Base-by-base conservation (phyloP, 2,329 filamentous ascomycete species). In the Dothideomycetes sp. region DNA sequence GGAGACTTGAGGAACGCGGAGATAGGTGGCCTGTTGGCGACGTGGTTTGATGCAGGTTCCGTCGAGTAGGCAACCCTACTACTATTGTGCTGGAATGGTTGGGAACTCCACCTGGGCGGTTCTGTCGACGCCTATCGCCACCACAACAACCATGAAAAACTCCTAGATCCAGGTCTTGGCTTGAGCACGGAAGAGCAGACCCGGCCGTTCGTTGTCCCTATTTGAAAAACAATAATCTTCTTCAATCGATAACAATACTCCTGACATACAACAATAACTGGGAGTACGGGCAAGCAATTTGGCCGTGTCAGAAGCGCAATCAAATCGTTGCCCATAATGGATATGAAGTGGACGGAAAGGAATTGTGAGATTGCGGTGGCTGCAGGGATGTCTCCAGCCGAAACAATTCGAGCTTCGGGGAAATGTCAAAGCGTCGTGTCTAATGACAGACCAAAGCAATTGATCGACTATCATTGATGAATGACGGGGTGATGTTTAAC, bases 291-390 rank as follows among this genome's bases (percentile, higher is more conserved):
- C n/a, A n/a, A 30, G 24, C 24, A 20, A 34, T 42, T 23, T 36
- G 40, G 19, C 19, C 29, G 31, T 9, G 29, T 31, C n/a, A 36
- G 23, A 18, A 30, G 24, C 18, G 27, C 32, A 34, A 42, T 31
- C 31, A 34, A 35, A 42, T 42, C 32, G 40, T 41, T 41, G 23
- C 38, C 34, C 16, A 29, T 41, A 41, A 41, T 29, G 31, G 32
- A 41, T 29, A 41, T 16, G 31, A 27, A 35, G 35, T 41, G 9
- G 39, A 29, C 25, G 17, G 18, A 41, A 35, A 23, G 40, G 27
- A 34, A 17, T 29, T 36, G 32, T 33, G 40, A 42, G 33, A 42
- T 42, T 42, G 33, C 40, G 40, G 40, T 42, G 40, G 40, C 40
- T 42, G 40, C 40, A 42, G 31, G 39, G 40, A 36, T 36, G 19